Base-by-base conservation (phyloP, 345 rosid species). In the Eucalyptus tenuipes region DNA sequence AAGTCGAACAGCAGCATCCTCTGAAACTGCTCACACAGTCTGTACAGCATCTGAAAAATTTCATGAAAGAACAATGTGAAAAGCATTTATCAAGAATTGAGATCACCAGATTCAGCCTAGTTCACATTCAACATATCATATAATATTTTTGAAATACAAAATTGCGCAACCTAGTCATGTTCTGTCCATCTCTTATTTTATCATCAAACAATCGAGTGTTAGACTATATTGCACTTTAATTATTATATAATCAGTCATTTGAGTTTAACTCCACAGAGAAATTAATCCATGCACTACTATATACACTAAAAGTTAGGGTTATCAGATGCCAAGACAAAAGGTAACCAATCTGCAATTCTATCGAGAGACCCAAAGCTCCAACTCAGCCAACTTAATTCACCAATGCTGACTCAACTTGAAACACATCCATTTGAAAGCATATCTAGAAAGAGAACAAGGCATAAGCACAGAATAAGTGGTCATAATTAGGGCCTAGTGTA, bases 1-100 rank as follows among this genome's bases (percentile, higher is more conserved):
- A 98, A 88, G 89, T 88, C 48, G 91, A 91, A 92, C 97, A 90
- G 93, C 99, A 97, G 59, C 99, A 95, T 53, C 99, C 99, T 59
- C 92, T 89, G 52, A 96, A 91, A 93, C 91, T 89, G 88, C 89
- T 90, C 64, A 93, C 81, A 87, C 99, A 97, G 52, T 90, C 91
- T 68, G 66, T 42, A 90, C 98, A 97, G 90, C 98, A 95, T 89
- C 99, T 97, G 96, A 85, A 92, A 68, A 31, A 11, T 48, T 48
- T 48, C 16, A 33, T 55, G 17, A 85, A 57, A 84, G 71, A 81
- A 88, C 86, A 9, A 86, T 13, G 49, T 42, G 88, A 64, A 84
- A 49, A 75, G 82, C 47, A 20, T 75, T 75, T 75, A 75, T 37
- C 4, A 85, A 50, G 29, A 27, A 20, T n/a, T 4, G 7, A 85